Evolutionary conservation across 2,329 filamentous ascomycete species (phyloP).

Genomic region (Dactylellina parvicollis): DNA sequence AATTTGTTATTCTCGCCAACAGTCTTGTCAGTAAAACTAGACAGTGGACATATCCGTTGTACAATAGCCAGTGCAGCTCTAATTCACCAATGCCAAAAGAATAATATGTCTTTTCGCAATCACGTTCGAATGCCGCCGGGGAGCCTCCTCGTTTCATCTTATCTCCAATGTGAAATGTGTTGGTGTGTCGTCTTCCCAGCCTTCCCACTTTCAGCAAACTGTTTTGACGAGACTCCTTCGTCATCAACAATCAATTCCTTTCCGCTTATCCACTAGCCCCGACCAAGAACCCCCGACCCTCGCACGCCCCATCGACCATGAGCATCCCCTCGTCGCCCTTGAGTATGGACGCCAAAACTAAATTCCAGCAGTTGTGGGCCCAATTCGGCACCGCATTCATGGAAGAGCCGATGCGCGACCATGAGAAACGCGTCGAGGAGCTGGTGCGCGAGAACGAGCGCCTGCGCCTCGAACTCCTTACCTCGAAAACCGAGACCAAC

Average conservation of each 20-base stretch:
- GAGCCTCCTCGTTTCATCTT: too few species aligned
- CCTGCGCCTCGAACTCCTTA: conserved; percentile 36
- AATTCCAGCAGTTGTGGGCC: conserved; percentile 53
- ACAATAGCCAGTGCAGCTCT: too few species aligned
- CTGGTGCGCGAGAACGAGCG: conserved; percentile 53
- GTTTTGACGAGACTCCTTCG: conserved; percentile 25
- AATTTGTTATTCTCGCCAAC: too few species aligned
- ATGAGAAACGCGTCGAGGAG: conserved; percentile 53
- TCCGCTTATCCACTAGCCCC: neutral
- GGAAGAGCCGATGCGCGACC: conserved; percentile 53
- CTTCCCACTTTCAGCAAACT: conserved; percentile 50
- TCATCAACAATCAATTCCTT: conserved; percentile 29
- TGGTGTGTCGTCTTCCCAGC: conserved; percentile 36
- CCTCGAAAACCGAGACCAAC: conserved; percentile 14
- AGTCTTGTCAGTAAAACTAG: too few species aligned
- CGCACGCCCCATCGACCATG: conserved; percentile 10
- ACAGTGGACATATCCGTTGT: too few species aligned
- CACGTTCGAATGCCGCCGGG: too few species aligned
- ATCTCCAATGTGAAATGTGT: conserved; percentile 5
- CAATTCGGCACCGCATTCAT: conserved; percentile 51
- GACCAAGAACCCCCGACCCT: neutral
- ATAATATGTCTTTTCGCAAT: too few species aligned
- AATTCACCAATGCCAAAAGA: too few species aligned
- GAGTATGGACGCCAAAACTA: conserved; percentile 51
- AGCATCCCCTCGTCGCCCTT: conserved; percentile 41